Evolutionary conservation across 805 yeast species (phyloP).

Genomic region (Saccharomycopsis vini): DNA sequence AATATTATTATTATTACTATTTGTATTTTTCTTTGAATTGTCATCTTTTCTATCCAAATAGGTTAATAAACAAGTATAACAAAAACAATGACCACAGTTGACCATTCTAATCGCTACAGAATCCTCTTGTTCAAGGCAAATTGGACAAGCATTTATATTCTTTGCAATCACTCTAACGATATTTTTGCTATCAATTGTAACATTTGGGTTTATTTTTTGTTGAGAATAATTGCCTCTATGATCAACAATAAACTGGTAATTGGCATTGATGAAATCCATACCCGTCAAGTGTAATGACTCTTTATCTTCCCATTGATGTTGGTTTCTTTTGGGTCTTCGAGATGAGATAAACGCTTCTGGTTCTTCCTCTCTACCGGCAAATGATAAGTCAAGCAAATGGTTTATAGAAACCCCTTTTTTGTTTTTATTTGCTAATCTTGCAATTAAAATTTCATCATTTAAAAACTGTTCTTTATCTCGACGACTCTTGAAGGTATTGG

Average conservation of each 20-base stretch:
- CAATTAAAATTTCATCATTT: no score
- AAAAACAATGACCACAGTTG: conserved; percentile 87
- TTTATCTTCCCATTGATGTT: conserved; percentile 21
- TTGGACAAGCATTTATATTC: conserved; percentile 77
- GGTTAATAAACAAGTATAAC: conserved; percentile 72
- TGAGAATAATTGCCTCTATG: conserved; percentile 43
- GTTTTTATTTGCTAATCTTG: no score
- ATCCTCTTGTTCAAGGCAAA: conserved; percentile 76
- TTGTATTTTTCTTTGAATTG: conserved; percentile 18
- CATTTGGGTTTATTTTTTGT: conserved; percentile 65
- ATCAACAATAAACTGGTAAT: conserved; percentile 77
- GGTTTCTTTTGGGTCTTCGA: conserved; percentile 18
- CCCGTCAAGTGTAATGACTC: conserved; percentile 44
- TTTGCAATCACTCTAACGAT: conserved; percentile 71
- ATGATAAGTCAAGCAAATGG: conserved; percentile 53
- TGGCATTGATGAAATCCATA: conserved; percentile 67
- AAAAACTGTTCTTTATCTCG: no score
- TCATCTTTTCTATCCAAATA: conserved; percentile 49
- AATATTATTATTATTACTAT: neutral
- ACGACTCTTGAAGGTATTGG: no score
- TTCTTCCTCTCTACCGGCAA: conserved; percentile 31
- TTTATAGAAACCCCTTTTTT: conserved; percentile 45
- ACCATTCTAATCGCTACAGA: conserved; percentile 89
- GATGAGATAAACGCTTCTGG: conserved; percentile 10
- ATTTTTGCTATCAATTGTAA: conserved; percentile 51